These are phyloP conservation scores for Paspalum vaginatum DNA, from an alignment of 176 grass and related monocot species.

Conservation along the genomic window DNA sequence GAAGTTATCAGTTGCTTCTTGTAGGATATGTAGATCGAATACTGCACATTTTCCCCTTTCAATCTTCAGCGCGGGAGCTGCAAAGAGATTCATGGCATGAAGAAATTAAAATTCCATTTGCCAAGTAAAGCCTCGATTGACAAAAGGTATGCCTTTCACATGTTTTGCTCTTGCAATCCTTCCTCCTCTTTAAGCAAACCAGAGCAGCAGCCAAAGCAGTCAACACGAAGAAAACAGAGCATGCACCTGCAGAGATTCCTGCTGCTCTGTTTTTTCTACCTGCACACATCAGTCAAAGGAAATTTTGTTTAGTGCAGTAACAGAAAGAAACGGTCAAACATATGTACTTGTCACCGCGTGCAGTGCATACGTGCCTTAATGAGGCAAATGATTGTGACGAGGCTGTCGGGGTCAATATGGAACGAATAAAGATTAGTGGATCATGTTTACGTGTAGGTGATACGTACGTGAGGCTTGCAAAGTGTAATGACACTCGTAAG, in stretches of 20 bases:
- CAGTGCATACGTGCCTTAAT: background rate
- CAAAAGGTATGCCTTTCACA: constrained; percentile 1
- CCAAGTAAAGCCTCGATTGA: background rate
- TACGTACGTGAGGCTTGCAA: background rate
- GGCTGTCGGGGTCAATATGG: background rate
- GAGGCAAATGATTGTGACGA: constrained; percentile 1
- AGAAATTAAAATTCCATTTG: background rate
- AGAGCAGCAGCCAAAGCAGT: constrained; percentile 19
- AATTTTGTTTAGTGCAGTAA: background rate
- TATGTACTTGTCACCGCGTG: background rate
- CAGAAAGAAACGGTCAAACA: background rate
- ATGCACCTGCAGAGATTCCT: background rate
- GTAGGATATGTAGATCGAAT: constrained; percentile 46
- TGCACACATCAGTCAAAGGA: background rate
- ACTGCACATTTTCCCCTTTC: constrained; percentile 38
- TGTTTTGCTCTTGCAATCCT: background rate
- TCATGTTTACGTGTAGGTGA: background rate
- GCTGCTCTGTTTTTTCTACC: constrained; percentile 6
- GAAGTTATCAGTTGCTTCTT: constrained; percentile 47
- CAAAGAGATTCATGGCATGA: constrained; percentile 9
- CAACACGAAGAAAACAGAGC: constrained; percentile 16
- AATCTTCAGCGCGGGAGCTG: constrained; percentile 11
- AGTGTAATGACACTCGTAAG: background rate
- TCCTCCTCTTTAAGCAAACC: constrained; percentile 30
- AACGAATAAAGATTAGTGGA: background rate